Conservation (phyloP, 2,329 filamentous ascomycete genomes). For the Camptophora hylomeconis region DNA sequence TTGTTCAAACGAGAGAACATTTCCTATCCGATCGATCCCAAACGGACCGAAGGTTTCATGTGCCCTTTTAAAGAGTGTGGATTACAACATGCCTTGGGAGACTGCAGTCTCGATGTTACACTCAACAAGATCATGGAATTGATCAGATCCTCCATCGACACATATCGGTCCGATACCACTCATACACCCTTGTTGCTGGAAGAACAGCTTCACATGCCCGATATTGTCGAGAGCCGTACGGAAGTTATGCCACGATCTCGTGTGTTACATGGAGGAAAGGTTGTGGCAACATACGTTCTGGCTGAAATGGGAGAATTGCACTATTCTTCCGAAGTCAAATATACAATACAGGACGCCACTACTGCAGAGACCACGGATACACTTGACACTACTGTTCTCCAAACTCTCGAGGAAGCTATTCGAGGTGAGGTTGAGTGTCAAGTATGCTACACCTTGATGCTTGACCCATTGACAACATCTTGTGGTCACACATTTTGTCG, state of each 20-base stretch:
- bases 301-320: constrained; percentile 48
- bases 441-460: constrained; percentile 69
- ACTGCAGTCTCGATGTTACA: constrained; percentile 66
- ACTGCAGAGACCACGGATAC: constrained; percentile 18
- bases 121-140: constrained; percentile 57
- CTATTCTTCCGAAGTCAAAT: constrained; percentile 44
- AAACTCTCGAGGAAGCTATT: constrained; percentile 46
- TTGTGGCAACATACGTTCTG: constrained; percentile 55
- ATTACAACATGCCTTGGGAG: constrained; percentile 60
- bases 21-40: constrained; percentile 59
- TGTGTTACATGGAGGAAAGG: constrained; percentile 41
- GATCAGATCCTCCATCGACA: constrained; percentile 41
- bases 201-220: constrained; percentile 26
- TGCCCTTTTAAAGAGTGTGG: constrained; percentile 58
- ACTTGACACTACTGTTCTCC: constrained; percentile 39
- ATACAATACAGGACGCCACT: constrained; percentile 21
- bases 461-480: constrained; percentile 69
- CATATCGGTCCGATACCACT: constrained; percentile 22
- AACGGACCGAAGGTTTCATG: constrained; percentile 54
- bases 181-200: constrained; percentile 28
- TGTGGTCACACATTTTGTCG: constrained; percentile 88
- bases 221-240: constrained; percentile 19
- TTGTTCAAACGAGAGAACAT: constrained; percentile 54
- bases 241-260: constrained; percentile 16
- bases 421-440: constrained; percentile 73